phyloP scores from a whole-genome alignment of 2,329 filamentous ascomycete species.

The Thelonectria rubi region DNA sequence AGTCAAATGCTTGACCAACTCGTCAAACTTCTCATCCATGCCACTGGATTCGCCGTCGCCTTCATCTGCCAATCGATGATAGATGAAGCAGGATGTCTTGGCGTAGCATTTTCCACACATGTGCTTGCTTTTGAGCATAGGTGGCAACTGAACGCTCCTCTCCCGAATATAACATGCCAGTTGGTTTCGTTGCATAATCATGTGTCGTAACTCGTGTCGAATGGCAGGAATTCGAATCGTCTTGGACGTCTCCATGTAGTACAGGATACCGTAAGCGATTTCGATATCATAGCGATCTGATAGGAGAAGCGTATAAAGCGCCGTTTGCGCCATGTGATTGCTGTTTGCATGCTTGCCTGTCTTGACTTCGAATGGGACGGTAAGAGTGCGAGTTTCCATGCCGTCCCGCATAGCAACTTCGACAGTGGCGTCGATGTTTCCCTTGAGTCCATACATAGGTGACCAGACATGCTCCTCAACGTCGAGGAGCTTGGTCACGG shows the following conservation, averaged over 20 bases:
- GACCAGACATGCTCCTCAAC: conserved; percentile 99
- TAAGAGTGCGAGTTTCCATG: conserved; percentile 72
- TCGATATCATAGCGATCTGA: conserved; percentile 96
- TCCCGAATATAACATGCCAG: conserved; percentile 86
- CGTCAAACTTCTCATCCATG: conserved; percentile 82
- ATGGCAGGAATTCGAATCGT: conserved; percentile 87
- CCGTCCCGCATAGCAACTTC: conserved; percentile 84
- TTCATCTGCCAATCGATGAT: conserved; percentile 88
- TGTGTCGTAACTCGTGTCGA: conserved; percentile 88
- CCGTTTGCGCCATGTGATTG: conserved; percentile 91
- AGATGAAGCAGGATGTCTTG: conserved; percentile 89
- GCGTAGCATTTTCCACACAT: conserved; percentile 90
- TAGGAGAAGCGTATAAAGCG: conserved; percentile 89
- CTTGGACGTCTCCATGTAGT: conserved; percentile 92
- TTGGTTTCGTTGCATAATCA: conserved; percentile 96
- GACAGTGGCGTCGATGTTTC: conserved; percentile 96
- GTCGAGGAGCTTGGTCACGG: conserved; percentile 91
- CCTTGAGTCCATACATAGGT: conserved; percentile 95
- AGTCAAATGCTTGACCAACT: conserved; percentile 80
- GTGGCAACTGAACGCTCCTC: conserved; percentile 79
- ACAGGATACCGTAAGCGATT: conserved; percentile 88
- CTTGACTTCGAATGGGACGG: conserved; percentile 94
- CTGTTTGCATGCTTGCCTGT: conserved; percentile 86
- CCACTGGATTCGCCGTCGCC: conserved; percentile 84
- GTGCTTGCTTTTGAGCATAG: conserved; percentile 84